Percentiles rank a stretch among this genome's conserved stretches.
These are phyloP conservation scores for Exutisphaerella laricina DNA, from an alignment of 2,329 filamentous ascomycete genomes.

Conservation along the genomic window DNA sequence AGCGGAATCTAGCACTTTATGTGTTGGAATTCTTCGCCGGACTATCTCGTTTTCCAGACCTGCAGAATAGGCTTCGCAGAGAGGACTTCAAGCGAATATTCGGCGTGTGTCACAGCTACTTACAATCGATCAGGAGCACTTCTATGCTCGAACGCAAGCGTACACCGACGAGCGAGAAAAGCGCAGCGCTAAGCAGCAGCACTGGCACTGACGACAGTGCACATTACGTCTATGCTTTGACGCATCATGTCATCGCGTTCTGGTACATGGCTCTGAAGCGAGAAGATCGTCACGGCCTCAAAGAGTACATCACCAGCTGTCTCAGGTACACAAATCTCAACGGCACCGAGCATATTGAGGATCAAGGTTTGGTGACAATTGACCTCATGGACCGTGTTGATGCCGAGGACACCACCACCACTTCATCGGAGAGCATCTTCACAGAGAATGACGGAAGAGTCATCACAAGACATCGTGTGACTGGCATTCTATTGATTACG, in stretches of 20 bases:
- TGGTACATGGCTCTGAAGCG: conserved; percentile 93
- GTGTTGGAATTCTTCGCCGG: conserved; percentile 94
- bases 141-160: conserved; percentile 21
- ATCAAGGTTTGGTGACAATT: conserved; percentile 87
- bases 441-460: conserved; percentile 62
- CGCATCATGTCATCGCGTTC: conserved; percentile 92
- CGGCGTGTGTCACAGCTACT: conserved; percentile 87
- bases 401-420: conserved; percentile 57
- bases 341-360: conserved; percentile 71
- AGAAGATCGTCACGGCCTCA: conserved; percentile 73
- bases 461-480: conserved; percentile 62
- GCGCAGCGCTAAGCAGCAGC: conserved; percentile 20
- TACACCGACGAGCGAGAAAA: conserved; percentile 26
- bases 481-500: conserved; percentile 68
- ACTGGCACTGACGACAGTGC: conserved; percentile 28
- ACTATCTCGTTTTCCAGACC: conserved; percentile 73
- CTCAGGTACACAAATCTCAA: conserved; percentile 70
- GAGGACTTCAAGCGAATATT: conserved; percentile 94
- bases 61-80: conserved; percentile 46
- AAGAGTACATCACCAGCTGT: conserved; percentile 84
- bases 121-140: conserved; percentile 71
- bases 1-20: conserved; percentile 84
- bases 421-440: conserved; percentile 55
- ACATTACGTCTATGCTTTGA: conserved; percentile 81
- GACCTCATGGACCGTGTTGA: conserved; percentile 57